phyloP scores from a whole-genome alignment of 2,329 filamentous ascomycete genomes.

The Trichoderma citrinoviride region DNA sequence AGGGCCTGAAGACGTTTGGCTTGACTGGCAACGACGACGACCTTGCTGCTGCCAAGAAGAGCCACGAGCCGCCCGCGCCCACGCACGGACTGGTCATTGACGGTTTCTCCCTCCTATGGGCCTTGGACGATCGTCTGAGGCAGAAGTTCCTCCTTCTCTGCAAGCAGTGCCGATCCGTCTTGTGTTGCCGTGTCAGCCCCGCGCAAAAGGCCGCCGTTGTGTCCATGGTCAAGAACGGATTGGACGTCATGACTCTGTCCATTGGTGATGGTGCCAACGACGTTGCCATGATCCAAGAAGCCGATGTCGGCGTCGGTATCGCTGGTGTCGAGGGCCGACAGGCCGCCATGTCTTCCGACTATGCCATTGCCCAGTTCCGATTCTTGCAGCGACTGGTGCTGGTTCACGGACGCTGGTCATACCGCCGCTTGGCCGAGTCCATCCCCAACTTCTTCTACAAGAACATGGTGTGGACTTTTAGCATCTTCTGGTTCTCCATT shows the following conservation, averaged over 20 bases:
- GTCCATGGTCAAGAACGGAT: constrained; percentile 86
- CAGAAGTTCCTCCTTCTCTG: constrained; percentile 93
- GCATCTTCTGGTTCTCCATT: constrained; percentile 96
- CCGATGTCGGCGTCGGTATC: constrained; percentile 94
- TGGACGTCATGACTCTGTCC: constrained; percentile 94
- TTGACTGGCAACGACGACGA: constrained; percentile 85
- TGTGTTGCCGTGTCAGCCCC: constrained; percentile 96
- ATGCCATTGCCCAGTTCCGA: constrained; percentile 90
- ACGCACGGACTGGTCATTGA: constrained; percentile 95
- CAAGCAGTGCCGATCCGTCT: constrained; percentile 93
- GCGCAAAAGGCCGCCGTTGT: constrained; percentile 98
- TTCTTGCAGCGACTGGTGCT: constrained; percentile 82
- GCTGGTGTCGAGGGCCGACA: constrained; percentile 89
- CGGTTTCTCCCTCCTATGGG: constrained; percentile 86
- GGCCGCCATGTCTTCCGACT: constrained; percentile 94
- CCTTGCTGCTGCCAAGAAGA: constrained; percentile 71
- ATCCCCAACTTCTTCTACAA: constrained; percentile 99
- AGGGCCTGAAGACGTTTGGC: constrained; percentile 68
- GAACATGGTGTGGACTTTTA: constrained; percentile 97
- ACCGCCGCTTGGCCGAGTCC: constrained; percentile 84
- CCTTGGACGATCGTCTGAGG: constrained; percentile 75
- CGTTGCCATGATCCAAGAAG: constrained; percentile 97
- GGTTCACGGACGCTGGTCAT: constrained; percentile 95
- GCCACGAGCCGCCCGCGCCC: constrained; percentile 79
- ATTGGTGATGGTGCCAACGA: constrained; percentile 95